Conservation (phyloP, 2,329 filamentous ascomycete genomes). For the Dothistroma septosporum region DNA sequence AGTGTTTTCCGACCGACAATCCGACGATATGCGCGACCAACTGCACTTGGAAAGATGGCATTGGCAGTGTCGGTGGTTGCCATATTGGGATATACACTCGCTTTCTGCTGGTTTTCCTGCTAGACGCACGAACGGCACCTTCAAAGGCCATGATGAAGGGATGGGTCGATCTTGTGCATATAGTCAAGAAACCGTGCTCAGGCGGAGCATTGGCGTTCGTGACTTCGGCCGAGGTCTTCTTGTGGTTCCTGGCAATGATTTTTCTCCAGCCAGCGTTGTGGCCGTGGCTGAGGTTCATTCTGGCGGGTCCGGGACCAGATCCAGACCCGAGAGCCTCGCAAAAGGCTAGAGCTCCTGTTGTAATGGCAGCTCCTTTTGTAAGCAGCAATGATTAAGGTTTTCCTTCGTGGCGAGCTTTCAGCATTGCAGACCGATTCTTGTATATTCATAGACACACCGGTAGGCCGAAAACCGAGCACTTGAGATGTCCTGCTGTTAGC, state of each 20-base stretch:
- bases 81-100: conserved; percentile 87
- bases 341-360: neutral
- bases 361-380: neutral
- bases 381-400: neutral
- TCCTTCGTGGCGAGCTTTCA: neutral
- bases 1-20: conserved; percentile 73
- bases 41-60: conserved; percentile 74
- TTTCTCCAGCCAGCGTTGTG: conserved; percentile 78
- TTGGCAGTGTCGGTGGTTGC: conserved; percentile 78
- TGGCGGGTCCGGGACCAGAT: conserved; percentile 54
- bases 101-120: conserved; percentile 78
- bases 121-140: conserved; percentile 71
- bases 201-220: conserved; percentile 83
- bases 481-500: too few species aligned
- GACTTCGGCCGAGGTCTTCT: conserved; percentile 76
- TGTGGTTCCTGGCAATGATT: conserved; percentile 79
- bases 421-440: neutral
- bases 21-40: conserved; percentile 75
- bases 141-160: conserved; percentile 70
- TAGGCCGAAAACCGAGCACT: too few species aligned
- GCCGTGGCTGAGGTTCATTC: conserved; percentile 84
- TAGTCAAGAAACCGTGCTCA: conserved; percentile 65
- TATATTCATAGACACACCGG: too few species aligned
- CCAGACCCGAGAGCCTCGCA: conserved; percentile 3
- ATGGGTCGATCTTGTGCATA: conserved; percentile 79